Evolutionary conservation across 2,329 filamentous ascomycete genomes (phyloP).

Genomic region (Verruconis gallopava): DNA sequence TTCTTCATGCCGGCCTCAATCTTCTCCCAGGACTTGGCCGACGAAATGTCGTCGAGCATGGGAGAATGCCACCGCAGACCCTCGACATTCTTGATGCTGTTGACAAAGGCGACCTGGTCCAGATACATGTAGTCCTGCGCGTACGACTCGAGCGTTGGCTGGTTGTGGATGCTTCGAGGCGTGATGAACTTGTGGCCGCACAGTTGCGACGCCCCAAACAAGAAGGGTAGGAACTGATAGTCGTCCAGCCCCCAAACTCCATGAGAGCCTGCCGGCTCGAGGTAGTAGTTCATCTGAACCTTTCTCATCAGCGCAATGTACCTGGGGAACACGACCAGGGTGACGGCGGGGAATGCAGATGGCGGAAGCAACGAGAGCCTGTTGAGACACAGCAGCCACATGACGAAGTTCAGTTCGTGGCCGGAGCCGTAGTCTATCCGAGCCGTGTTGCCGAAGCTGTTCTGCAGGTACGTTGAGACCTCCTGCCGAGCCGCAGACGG

Average conservation of each 20-base stretch:
- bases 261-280: slow-evolving; percentile 57
- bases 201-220: slow-evolving; percentile 36
- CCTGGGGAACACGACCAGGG: slow-evolving; percentile 64
- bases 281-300: slow-evolving; percentile 85
- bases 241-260: slow-evolving; percentile 41
- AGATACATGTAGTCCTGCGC: slow-evolving; percentile 76
- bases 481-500: slow-evolving; percentile 48
- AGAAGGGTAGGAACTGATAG: slow-evolving; percentile 41
- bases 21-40: slow-evolving; percentile 80
- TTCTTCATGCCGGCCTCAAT: slow-evolving; percentile 89
- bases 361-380: slow-evolving; percentile 54
- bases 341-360: slow-evolving; percentile 58
- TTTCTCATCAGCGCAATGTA: slow-evolving; percentile 81
- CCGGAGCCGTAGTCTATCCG: slow-evolving; percentile 95
- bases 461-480: slow-evolving; percentile 62
- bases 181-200: slow-evolving; percentile 53
- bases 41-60: slow-evolving; percentile 95
- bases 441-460: slow-evolving; percentile 74
- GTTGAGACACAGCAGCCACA: slow-evolving; percentile 92
- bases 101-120: slow-evolving; percentile 85
- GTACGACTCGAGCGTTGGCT: slow-evolving; percentile 76
- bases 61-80: slow-evolving; percentile 92
- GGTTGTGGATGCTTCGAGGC: slow-evolving; percentile 62
- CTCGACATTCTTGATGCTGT: slow-evolving; percentile 90
- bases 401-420: slow-evolving; percentile 92